Percentiles rank a stretch among this genome's conserved stretches.
These are phyloP conservation scores for Chaetomium sp. DNA, from an alignment of 2,329 filamentous ascomycete species.

Conservation along the genomic window DNA sequence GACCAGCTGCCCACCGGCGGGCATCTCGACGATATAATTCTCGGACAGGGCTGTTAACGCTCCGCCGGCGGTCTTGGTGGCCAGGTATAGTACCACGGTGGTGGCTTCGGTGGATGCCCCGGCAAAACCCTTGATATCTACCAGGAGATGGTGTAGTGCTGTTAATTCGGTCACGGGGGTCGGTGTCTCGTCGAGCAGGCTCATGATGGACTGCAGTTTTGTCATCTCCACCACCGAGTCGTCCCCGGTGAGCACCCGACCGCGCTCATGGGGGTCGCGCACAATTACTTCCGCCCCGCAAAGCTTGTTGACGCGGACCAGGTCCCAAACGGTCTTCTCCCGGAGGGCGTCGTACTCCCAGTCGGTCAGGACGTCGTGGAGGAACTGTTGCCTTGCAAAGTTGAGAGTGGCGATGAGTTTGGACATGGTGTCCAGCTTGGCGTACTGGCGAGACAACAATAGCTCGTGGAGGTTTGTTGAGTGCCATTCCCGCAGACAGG, in stretches of 20 bases:
- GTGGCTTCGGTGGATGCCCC: conserved; percentile 75
- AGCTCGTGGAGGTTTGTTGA: conserved; percentile 94
- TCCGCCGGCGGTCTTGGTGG: conserved; percentile 67
- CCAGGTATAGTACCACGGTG: conserved; percentile 76
- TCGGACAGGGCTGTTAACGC: conserved; percentile 74
- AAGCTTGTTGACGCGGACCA: conserved; percentile 92
- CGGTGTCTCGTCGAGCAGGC: conserved; percentile 82
- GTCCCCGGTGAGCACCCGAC: conserved; percentile 84
- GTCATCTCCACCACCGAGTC: conserved; percentile 93
- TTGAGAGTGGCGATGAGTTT: conserved; percentile 81
- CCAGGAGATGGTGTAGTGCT: conserved; percentile 76
- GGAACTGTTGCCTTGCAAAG: conserved; percentile 80
- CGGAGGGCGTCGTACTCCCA: conserved; percentile 80
- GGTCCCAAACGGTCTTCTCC: conserved; percentile 91
- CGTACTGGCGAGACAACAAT: conserved; percentile 79
- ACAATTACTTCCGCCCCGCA: conserved; percentile 94
- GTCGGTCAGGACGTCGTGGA: conserved; percentile 89
- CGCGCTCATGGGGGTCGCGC: conserved; percentile 79
- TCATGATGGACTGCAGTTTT: conserved; percentile 93
- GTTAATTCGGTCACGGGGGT: conserved; percentile 66
- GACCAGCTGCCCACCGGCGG: conserved; percentile 70
- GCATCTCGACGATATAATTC: conserved; percentile 76
- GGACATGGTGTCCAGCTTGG: conserved; percentile 77
- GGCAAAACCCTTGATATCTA: conserved; percentile 81
- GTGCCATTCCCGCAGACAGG: conserved; percentile 96